Base-by-base conservation (phyloP, 192 early-diverging fungal genomes). In the Pilaira anomala region DNA sequence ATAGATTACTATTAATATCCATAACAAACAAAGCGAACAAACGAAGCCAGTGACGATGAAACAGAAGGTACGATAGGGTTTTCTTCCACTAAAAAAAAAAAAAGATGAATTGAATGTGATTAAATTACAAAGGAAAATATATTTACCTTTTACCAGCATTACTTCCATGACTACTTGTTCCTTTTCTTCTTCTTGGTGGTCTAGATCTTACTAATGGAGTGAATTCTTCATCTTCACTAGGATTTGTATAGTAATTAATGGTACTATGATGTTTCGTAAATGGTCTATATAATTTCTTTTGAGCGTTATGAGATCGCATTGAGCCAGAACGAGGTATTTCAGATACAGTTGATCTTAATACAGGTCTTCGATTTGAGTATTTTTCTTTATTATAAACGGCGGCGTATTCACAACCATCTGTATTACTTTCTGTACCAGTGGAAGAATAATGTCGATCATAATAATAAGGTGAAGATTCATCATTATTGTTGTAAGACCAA, bases 311-410 rank as follows among this genome's bases (percentile, higher is more conserved):
- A 25, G 33, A 24, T 46, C 44, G 13, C 44, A 46, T 46, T 1
- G 24, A 14, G 7, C n/a, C 62, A 46, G 63, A 55, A 58, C 36
- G 30, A 4, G 58, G 65, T 16, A 66, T 28, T 14, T 72, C 71
- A 12, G 71, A 65, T 49, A 67, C 48, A 18, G 71, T 41, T 30
- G 71, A 67, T 4, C 71, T 64, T 24, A 72, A 44, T 3, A 46
- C 71, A 2, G 71, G 71, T 11, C 71, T 52, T 11, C 63, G 29
- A 46, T n/a, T 19, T 7, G 18, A 30, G 29, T 50, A 62, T 46
- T 62, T 33, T 18, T 44, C 40, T 21, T 51, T 46, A 21, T 46
- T 21, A 51, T 25, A 14, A 41, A 30, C 2, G 30, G 19, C 18
- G 49, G 39, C 21, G 24, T 58, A 45, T 13, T 57, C 39, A 45